Evolutionary conservation across 2,329 filamentous ascomycete species (phyloP).

Genomic region (Blastomyces parvus): DNA sequence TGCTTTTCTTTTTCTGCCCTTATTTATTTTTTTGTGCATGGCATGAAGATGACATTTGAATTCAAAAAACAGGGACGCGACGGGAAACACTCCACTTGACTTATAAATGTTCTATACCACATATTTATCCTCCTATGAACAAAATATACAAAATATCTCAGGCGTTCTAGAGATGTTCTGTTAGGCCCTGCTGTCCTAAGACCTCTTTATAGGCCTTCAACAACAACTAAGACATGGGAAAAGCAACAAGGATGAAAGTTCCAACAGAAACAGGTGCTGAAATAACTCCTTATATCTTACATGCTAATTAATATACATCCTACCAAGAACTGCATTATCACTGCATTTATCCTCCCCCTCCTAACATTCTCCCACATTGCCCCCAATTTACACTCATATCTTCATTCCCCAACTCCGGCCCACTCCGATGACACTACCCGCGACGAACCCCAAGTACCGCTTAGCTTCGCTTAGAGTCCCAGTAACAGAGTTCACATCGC

Average conservation of each 20-base stretch:
- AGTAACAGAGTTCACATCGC: conserved; percentile 57
- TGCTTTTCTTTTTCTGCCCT: background rate
- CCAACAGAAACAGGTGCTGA: background rate
- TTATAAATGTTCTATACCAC: background rate
- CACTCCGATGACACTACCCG: conserved; percentile 65
- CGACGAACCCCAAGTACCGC: conserved; percentile 76
- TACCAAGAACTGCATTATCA: background rate
- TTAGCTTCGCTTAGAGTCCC: conserved; percentile 54
- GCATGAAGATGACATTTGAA: background rate
- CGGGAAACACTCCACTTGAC: background rate
- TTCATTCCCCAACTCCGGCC: conserved; percentile 78
- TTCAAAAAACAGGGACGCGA: background rate
- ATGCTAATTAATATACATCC: background rate
- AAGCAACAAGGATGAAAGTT: background rate
- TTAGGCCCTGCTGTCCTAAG: background rate
- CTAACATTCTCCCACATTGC: background rate
- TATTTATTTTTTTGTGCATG: background rate
- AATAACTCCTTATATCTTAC: background rate
- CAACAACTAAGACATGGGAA: background rate
- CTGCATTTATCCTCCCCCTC: background rate
- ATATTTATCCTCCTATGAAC: background rate
- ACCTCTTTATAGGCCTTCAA: background rate
- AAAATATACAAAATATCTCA: background rate
- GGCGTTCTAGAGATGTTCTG: background rate
- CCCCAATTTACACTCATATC: conserved; percentile 43